phyloP scores from a whole-genome alignment of 2,329 filamentous ascomycete genomes.

The Colletotrichum sp. region DNA sequence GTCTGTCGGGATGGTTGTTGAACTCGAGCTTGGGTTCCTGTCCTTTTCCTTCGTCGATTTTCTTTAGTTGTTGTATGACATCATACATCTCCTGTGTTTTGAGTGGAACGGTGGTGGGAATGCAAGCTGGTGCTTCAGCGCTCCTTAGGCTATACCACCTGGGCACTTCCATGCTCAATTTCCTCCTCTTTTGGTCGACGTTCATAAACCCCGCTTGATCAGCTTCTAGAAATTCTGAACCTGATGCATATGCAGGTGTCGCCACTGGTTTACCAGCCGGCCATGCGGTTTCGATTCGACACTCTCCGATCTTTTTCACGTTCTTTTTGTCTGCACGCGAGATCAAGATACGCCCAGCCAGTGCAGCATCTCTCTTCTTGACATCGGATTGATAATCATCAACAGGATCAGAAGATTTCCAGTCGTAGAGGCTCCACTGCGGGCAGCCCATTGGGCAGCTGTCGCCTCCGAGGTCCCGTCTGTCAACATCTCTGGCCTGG shows the following conservation, averaged over 20 bases:
- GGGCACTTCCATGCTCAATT: not conserved
- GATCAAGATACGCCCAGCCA: not conserved
- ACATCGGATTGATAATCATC: not conserved
- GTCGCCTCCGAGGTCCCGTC: accelerated
- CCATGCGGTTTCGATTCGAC: not conserved
- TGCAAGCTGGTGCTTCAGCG: not conserved
- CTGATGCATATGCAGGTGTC: accelerated
- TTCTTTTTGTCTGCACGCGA: not conserved
- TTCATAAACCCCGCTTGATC: accelerated
- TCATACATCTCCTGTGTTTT: accelerated
- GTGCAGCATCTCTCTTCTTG: not conserved
- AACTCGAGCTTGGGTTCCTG: not conserved
- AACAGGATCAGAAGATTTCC: accelerated
- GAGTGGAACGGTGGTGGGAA: not conserved
- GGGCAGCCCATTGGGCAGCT: not conserved
- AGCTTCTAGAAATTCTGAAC: not conserved
- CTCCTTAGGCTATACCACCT: not conserved
- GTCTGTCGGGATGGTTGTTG: accelerated
- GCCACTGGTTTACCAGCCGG: not conserved
- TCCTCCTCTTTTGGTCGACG: accelerated
- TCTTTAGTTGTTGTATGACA: not conserved
- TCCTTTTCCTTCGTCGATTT: not conserved
- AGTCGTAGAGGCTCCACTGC: not conserved
- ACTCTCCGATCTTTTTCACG: not conserved
- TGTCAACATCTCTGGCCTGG: accelerated